Conservation (phyloP, 768 basidiomycete species). For the Lactarius evosmus region DNA sequence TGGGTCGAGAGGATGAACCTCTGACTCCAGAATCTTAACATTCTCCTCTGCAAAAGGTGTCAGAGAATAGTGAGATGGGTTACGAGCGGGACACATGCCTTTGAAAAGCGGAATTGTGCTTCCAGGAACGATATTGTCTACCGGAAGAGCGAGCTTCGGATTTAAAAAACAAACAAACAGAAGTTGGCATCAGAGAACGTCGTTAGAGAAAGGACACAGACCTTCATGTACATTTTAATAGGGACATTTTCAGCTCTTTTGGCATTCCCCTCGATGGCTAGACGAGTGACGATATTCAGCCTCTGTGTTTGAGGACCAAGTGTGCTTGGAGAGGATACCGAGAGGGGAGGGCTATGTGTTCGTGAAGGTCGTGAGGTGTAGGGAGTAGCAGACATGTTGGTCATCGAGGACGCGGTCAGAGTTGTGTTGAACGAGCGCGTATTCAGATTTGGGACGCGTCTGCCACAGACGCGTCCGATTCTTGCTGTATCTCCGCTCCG, state of each 20-base stretch:
- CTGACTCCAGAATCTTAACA: slow-evolving; percentile 66
- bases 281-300: slow-evolving; percentile 67
- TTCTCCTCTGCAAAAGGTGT: slow-evolving; percentile 61
- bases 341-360: slow-evolving; percentile 34
- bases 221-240: slow-evolving; percentile 77
- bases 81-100: slow-evolving; percentile 39
- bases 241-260: slow-evolving; percentile 64
- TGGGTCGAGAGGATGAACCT: slow-evolving; percentile 72
- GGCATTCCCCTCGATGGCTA: slow-evolving; percentile 72
- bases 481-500: not conserved
- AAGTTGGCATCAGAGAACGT: not conserved
- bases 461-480: slow-evolving; percentile 22
- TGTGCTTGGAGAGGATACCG: slow-evolving; percentile 29
- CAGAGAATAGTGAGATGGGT: not conserved
- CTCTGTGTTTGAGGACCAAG: slow-evolving; percentile 37
- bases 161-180: slow-evolving; percentile 2
- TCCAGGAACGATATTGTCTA: slow-evolving; percentile 63
- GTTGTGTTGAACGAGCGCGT: not conserved
- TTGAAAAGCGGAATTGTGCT: slow-evolving; percentile 69
- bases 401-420: slow-evolving; percentile 1
- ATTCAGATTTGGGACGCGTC: not conserved
- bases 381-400: slow-evolving; percentile 21
- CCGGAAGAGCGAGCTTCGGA: slow-evolving; percentile 56
- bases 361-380: slow-evolving; percentile 29
- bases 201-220: slow-evolving; percentile 33